These are phyloP conservation scores for Magnolia changhungtana DNA, from an alignment of 164 flowering plant species.

Conservation along the genomic window DNA sequence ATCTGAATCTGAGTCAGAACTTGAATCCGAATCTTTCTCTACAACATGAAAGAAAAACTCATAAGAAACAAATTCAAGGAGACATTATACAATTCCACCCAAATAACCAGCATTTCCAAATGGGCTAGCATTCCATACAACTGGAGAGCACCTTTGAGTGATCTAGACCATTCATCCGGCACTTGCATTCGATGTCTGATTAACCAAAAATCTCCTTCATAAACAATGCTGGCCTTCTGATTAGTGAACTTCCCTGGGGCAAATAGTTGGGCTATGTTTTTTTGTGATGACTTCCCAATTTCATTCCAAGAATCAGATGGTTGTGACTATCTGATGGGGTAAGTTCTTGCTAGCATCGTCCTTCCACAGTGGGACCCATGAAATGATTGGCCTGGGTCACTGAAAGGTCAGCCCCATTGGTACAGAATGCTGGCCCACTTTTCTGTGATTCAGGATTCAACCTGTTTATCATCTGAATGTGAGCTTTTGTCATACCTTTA, in stretches of 20 bases:
- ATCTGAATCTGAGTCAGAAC: slow-evolving; percentile 36
- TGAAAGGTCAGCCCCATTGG: background rate
- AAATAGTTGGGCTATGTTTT: too few species aligned
- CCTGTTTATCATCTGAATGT: background rate
- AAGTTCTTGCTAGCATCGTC: background rate
- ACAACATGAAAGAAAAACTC: slow-evolving; percentile 18
- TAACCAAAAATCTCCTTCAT: background rate
- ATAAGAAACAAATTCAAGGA: slow-evolving; percentile 40
- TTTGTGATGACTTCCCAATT: too few species aligned
- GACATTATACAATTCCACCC: slow-evolving; percentile 55
- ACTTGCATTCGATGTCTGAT: background rate
- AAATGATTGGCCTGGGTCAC: background rate
- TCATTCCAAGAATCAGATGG: too few species aligned
- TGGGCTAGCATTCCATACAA: slow-evolving; percentile 36
- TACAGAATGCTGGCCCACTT: too few species aligned
- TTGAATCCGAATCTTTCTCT: slow-evolving; percentile 38
- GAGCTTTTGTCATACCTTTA: background rate
- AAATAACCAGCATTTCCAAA: slow-evolving; percentile 41
- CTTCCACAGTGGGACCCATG: background rate
- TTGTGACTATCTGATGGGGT: background rate
- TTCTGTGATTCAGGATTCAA: too few species aligned
- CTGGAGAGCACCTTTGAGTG: slow-evolving; percentile 28
- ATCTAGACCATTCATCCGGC: slow-evolving; percentile 30
- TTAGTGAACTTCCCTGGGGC: background rate
- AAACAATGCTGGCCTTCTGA: background rate